These are phyloP conservation scores for Auricularia sp. DNA, from an alignment of 768 basidiomycete genomes.

Conservation along the genomic window DNA sequence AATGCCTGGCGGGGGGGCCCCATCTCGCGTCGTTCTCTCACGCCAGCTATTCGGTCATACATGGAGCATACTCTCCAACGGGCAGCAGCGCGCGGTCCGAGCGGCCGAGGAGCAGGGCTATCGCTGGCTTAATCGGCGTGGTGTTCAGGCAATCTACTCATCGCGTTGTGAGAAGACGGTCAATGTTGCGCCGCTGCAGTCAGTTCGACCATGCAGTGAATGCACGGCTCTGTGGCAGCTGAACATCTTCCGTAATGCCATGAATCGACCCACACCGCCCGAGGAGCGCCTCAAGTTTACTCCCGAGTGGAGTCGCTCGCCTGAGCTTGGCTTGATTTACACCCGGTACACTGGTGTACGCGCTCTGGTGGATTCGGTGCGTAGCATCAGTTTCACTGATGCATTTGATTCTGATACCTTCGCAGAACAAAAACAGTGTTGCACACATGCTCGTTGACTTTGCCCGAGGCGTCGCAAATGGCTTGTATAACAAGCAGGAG, in stretches of 20 bases:
- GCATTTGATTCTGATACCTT: too few species aligned
- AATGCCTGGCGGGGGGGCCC: background rate
- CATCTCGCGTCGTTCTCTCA: background rate
- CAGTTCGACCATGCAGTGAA: background rate
- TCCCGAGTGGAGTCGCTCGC: conserved; percentile 8
- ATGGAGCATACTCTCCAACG: background rate
- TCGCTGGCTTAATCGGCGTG: background rate
- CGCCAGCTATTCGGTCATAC: background rate
- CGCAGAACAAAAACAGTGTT: too few species aligned
- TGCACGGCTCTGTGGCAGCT: background rate
- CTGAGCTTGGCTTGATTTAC: conserved; percentile 10
- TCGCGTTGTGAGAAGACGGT: background rate
- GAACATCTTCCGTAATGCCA: conserved; percentile 8
- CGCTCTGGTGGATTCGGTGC: conserved; percentile 13
- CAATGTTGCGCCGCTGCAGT: background rate
- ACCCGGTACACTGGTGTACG: conserved; percentile 11
- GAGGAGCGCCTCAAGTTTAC: conserved; percentile 14
- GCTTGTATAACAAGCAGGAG: conserved; percentile 11
- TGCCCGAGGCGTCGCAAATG: conserved; percentile 14
- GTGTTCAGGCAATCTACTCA: background rate
- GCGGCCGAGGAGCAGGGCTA: background rate
- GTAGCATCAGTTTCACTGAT: too few species aligned
- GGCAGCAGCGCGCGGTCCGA: background rate
- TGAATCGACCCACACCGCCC: conserved; percentile 8
- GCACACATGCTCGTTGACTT: conserved; percentile 6